A percentile compares a stretch with the other conserved stretches of the same genome.
phyloP scores from a whole-genome alignment of 306 rosid species.

The Ormosia emarginata region DNA sequence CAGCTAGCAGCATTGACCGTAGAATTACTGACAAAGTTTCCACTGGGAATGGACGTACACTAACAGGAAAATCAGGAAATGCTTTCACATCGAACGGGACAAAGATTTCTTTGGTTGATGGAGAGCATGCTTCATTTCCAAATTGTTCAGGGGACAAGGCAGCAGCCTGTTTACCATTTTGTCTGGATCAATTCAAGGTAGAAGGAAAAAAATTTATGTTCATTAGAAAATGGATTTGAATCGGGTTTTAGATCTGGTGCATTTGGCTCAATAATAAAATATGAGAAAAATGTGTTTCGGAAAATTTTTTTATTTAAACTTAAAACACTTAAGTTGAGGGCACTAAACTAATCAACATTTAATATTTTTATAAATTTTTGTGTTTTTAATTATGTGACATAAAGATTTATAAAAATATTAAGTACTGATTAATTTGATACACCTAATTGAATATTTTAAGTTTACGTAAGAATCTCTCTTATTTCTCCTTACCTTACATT shows the following conservation, averaged over 20 bases:
- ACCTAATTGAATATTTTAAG: too few relatives aligned
- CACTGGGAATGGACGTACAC: slow-evolving; percentile 10
- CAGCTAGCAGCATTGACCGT: slow-evolving; percentile 19
- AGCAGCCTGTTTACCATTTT: neutral
- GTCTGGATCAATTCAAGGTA: neutral
- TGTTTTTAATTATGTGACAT: too few relatives aligned
- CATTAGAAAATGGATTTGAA: neutral
- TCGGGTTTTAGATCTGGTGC: neutral
- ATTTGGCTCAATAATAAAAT: neutral
- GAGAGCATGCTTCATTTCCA: neutral
- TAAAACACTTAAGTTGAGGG: too few relatives aligned
- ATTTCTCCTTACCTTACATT: neutral
- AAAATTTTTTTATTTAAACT: too few relatives aligned
- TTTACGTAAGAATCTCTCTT: too few relatives aligned
- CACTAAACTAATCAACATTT: too few relatives aligned
- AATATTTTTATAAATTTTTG: too few relatives aligned
- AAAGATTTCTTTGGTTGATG: neutral
- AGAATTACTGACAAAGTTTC: neutral
- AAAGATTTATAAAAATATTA: too few relatives aligned
- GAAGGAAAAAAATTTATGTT: neutral
- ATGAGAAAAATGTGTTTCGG: neutral
- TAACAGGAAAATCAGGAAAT: neutral
- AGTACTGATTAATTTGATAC: too few relatives aligned
- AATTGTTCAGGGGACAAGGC: neutral
- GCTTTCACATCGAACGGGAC: neutral